Evolutionary conservation across 1,284 basidiomycete genomes (phyloP).

Genomic region (Trametes hirsuta): DNA sequence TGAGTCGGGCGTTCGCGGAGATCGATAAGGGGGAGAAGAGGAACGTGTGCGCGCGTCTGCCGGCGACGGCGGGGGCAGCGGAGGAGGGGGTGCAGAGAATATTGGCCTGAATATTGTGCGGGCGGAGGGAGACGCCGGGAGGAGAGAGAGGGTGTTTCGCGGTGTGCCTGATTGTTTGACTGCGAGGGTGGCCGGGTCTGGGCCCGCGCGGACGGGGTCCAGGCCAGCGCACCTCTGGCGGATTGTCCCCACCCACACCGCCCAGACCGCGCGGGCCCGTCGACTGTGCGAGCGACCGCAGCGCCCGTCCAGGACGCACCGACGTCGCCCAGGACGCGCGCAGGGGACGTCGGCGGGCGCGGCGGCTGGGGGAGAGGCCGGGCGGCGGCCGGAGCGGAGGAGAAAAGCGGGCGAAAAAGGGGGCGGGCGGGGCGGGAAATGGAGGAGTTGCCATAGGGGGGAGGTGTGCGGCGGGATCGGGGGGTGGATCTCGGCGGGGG

Average conservation of each 20-base stretch:
- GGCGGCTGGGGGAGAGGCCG: not conserved
- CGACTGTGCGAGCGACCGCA: conserved; percentile 1
- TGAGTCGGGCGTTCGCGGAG: conserved; percentile 14
- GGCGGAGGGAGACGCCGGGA: not conserved
- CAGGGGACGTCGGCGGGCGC: not conserved
- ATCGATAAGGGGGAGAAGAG: conserved; percentile 23
- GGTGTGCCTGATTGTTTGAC: conserved; percentile 27
- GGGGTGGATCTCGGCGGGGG: conserved; percentile 13
- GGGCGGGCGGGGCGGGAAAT: conserved; percentile 6
- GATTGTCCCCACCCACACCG: not conserved
- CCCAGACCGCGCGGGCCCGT: conserved; percentile 5
- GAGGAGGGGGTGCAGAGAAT: not conserved
- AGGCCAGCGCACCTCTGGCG: conserved; percentile 6
- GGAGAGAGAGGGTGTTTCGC: not conserved
- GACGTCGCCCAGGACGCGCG: not conserved
- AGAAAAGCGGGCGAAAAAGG: not conserved
- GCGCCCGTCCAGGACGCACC: not conserved
- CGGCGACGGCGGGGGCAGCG: conserved; percentile 1
- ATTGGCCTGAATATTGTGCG: not conserved
- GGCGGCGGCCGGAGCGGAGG: conserved; percentile 4
- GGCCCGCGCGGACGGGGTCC: conserved; percentile 16
- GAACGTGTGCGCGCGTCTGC: conserved; percentile 11
- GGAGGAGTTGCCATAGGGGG: conserved; percentile 11
- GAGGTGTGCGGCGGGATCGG: conserved; percentile 4
- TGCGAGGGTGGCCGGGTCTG: conserved; percentile 23